Conservation (phyloP, 2,329 filamentous ascomycete genomes). For the Esteya vermicola region DNA sequence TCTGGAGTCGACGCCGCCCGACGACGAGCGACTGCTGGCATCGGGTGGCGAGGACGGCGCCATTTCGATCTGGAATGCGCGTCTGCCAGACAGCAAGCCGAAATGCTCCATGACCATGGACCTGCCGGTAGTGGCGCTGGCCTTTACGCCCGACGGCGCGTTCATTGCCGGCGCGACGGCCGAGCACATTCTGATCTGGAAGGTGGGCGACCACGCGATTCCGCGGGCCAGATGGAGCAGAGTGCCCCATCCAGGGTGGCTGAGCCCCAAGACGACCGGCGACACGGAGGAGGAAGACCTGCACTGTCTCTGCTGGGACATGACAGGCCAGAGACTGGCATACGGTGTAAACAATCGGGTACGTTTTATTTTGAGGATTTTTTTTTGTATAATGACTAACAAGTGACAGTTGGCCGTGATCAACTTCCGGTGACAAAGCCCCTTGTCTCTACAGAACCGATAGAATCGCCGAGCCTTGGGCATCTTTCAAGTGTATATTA, state of each 20-base stretch:
- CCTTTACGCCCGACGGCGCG: slow-evolving; percentile 49
- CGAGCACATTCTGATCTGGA: slow-evolving; percentile 48
- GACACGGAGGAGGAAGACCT: slow-evolving; percentile 45
- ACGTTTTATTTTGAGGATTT: slow-evolving; percentile 17
- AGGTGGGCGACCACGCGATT: slow-evolving; percentile 42
- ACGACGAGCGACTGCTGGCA: slow-evolving; percentile 43
- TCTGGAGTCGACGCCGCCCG: slow-evolving; percentile 20
- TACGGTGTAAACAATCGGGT: slow-evolving; percentile 50
- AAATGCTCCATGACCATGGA: slow-evolving; percentile 47
- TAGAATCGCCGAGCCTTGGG: too few relatives aligned
- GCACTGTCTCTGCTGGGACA: slow-evolving; percentile 49
- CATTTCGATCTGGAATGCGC: slow-evolving; percentile 48
- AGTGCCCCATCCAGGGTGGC: slow-evolving; percentile 40
- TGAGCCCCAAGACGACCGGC: slow-evolving; percentile 38
- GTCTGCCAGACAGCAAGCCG: slow-evolving; percentile 37
- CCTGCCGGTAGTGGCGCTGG: slow-evolving; percentile 39
- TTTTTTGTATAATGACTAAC: not conserved
- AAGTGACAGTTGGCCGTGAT: slow-evolving; percentile 11
- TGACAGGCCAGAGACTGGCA: slow-evolving; percentile 44
- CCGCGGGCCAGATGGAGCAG: slow-evolving; percentile 48
- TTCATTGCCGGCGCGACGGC: slow-evolving; percentile 49
- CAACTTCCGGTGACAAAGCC: slow-evolving; percentile 9
- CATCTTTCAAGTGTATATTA: slow-evolving; percentile 2
- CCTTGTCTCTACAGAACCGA: not conserved
- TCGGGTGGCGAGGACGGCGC: slow-evolving; percentile 49